These are phyloP conservation scores for Endogone sp. DNA, from an alignment of 192 early-diverging fungal species.

Conservation along the genomic window DNA sequence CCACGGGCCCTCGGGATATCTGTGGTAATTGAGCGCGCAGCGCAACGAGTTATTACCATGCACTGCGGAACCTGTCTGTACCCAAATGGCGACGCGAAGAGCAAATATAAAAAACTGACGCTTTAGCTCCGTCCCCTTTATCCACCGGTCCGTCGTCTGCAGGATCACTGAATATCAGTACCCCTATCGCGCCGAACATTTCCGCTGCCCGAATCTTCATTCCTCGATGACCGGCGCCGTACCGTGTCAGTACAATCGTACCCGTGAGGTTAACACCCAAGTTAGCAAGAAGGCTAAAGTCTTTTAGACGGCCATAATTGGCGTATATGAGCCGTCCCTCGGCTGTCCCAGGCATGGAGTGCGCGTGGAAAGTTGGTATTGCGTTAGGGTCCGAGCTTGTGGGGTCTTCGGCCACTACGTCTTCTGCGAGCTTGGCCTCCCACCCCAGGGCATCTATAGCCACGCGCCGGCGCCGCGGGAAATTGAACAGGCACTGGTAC, in stretches of 20 bases:
- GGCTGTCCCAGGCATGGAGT: conserved; percentile 50
- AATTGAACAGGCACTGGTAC: conserved; percentile 51
- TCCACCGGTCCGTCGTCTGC: conserved; percentile 45
- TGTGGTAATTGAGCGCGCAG: too few species aligned
- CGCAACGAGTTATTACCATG: too few species aligned
- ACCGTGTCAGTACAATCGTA: conserved; percentile 49
- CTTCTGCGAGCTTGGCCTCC: conserved; percentile 46
- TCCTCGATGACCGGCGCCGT: conserved; percentile 43
- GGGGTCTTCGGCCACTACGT: conserved; percentile 40
- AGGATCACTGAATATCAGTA: conserved; percentile 59
- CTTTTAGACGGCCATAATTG: conserved; percentile 53
- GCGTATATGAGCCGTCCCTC: conserved; percentile 57
- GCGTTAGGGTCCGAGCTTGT: conserved; percentile 43
- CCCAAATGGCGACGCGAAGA: too few species aligned
- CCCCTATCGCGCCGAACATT: conserved; percentile 42
- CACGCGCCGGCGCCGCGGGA: conserved; percentile 43
- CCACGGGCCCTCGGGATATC: conserved; percentile 60
- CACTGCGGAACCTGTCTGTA: too few species aligned
- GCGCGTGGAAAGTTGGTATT: conserved; percentile 58
- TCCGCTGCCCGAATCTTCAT: conserved; percentile 56
- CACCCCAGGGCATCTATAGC: conserved; percentile 31
- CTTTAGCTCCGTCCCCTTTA: conserved; percentile 4
- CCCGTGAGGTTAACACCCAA: conserved; percentile 35
- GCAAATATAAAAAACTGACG: too few species aligned
- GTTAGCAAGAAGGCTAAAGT: conserved; percentile 39